Evolutionary conservation across 495 filamentous ascomycete genomes (phyloP).

Genomic region (Thermochaetoides thermophila): DNA sequence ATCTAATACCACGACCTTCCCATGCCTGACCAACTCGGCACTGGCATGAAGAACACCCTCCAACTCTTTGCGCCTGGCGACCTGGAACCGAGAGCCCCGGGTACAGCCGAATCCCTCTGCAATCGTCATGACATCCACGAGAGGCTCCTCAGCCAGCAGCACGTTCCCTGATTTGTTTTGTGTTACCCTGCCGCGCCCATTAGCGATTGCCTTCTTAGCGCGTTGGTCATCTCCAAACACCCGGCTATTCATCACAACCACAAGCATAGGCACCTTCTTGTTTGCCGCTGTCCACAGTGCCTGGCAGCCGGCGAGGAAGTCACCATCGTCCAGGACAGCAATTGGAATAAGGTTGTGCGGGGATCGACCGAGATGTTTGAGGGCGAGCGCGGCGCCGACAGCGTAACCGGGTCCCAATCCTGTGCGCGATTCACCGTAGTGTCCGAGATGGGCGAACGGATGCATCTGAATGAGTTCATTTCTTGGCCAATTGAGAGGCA

Average conservation of each 20-base stretch:
- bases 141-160: too few relatives aligned
- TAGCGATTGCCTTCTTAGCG: too few relatives aligned
- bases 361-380: background rate
- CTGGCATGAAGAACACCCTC: too few relatives aligned
- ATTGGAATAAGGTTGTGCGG: background rate
- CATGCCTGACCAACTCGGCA: too few relatives aligned
- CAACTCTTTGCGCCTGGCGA: too few relatives aligned
- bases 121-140: too few relatives aligned
- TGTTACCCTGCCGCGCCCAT: too few relatives aligned
- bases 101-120: too few relatives aligned
- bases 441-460: slow-evolving; percentile 1
- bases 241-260: slow-evolving; percentile 1
- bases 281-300: slow-evolving; percentile 1
- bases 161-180: too few relatives aligned
- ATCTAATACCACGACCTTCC: too few relatives aligned
- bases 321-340: slow-evolving; percentile 1
- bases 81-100: too few relatives aligned
- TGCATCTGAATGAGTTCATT: background rate
- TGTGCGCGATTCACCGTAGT: background rate
- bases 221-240: background rate
- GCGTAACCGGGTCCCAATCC: background rate
- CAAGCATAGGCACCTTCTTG: background rate
- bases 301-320: slow-evolving; percentile 1
- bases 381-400: slow-evolving; percentile 1
- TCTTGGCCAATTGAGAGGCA: background rate